These are phyloP conservation scores for Amanita pseudoporphyria DNA, from an alignment of 768 basidiomycete species.

Conservation along the genomic window DNA sequence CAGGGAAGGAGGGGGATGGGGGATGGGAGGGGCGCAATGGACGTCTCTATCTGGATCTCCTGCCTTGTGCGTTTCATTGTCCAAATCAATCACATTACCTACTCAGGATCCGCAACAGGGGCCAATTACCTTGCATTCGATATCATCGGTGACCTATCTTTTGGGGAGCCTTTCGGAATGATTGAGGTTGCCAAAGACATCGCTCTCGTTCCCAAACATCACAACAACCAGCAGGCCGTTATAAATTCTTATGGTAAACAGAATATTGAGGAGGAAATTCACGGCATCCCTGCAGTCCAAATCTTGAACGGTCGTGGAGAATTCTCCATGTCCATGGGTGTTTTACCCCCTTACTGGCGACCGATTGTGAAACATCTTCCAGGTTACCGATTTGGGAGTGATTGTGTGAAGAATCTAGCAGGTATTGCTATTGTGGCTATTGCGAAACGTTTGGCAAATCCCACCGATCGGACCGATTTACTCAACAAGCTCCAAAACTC, in stretches of 20 bases:
- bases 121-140: slow-evolving; percentile 48
- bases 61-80: slow-evolving; percentile 47
- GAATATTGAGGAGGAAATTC: slow-evolving; percentile 29
- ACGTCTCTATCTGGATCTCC: slow-evolving; percentile 62
- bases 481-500: slow-evolving; percentile 73
- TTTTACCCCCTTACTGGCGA: slow-evolving; percentile 62
- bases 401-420: slow-evolving; percentile 63
- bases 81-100: slow-evolving; percentile 1
- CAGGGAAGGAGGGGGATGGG: slow-evolving; percentile 53
- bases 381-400: slow-evolving; percentile 64
- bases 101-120: slow-evolving; percentile 23
- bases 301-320: slow-evolving; percentile 87
- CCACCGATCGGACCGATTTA: slow-evolving; percentile 70
- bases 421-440: slow-evolving; percentile 77
- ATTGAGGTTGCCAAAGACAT: slow-evolving; percentile 62
- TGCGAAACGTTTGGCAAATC: slow-evolving; percentile 58
- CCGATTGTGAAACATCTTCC: slow-evolving; percentile 57
- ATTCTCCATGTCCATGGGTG: slow-evolving; percentile 77
- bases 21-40: slow-evolving; percentile 54
- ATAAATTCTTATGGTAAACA: slow-evolving; percentile 48
- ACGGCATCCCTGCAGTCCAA: slow-evolving; percentile 68
- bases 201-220: slow-evolving; percentile 55
- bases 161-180: slow-evolving; percentile 89
- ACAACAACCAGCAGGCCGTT: slow-evolving; percentile 39
- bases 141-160: slow-evolving; percentile 82